phyloP scores from a whole-genome alignment of 805 yeast species.

The Pichia phayaonensis region DNA sequence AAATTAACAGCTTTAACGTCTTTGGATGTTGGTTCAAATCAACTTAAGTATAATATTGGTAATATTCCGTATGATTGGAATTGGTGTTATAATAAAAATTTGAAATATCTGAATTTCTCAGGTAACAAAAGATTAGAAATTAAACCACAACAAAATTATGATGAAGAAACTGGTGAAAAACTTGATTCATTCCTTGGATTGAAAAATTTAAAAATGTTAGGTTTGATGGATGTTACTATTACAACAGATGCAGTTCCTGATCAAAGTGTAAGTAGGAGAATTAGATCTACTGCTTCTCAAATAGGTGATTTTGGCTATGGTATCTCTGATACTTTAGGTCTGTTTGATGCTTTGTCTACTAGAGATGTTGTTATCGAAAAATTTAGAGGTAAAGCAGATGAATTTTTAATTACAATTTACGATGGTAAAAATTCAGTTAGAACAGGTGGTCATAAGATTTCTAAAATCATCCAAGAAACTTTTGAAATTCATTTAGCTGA shows the following conservation, averaged over 20 bases:
- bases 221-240: slow-evolving; percentile 91
- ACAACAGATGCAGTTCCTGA: slow-evolving; percentile 87
- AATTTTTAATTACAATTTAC: slow-evolving; percentile 70
- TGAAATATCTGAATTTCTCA: slow-evolving; percentile 79
- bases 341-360: slow-evolving; percentile 53
- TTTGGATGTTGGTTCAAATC: slow-evolving; percentile 87
- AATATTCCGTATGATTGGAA: slow-evolving; percentile 98
- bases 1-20: slow-evolving; percentile 55
- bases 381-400: slow-evolving; percentile 79
- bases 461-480: slow-evolving; percentile 64
- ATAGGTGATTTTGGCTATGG: slow-evolving; percentile 77
- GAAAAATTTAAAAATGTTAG: slow-evolving; percentile 63
- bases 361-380: slow-evolving; percentile 84
- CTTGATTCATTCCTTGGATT: slow-evolving; percentile 60
- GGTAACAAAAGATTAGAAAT: slow-evolving; percentile 92
- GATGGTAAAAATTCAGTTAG: slow-evolving; percentile 70
- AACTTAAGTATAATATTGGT: slow-evolving; percentile 82
- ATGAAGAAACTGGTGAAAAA: slow-evolving; percentile 50
- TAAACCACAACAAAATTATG: slow-evolving; percentile 48
- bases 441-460: slow-evolving; percentile 53
- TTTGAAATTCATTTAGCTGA: slow-evolving; percentile 60
- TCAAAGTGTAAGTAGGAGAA: slow-evolving; percentile 72
- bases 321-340: slow-evolving; percentile 81
- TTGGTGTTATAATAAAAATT: slow-evolving; percentile 77
- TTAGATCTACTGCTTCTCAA: slow-evolving; percentile 83